Percentiles rank a stretch among this genome's conserved stretches.
Evolutionary conservation across 768 basidiomycete genomes (phyloP).

Genomic region (Boletus pseudo-olivaceus): DNA sequence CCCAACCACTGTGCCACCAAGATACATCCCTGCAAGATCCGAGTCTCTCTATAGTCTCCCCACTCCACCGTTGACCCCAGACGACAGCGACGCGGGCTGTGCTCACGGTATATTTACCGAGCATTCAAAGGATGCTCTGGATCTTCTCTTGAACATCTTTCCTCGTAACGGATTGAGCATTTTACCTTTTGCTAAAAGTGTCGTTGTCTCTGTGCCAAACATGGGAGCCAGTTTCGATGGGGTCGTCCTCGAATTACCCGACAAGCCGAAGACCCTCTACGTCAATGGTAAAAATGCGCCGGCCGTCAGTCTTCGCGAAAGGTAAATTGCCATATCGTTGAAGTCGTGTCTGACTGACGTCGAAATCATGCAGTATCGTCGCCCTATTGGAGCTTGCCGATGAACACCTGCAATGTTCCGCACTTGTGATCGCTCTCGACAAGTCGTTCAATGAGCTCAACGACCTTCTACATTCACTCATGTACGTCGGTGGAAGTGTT

Average conservation of each 20-base stretch:
- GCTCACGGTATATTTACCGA: constrained; percentile 41
- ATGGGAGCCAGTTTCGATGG: constrained; percentile 72
- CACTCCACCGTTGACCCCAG: constrained; percentile 81
- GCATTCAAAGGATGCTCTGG: constrained; percentile 62
- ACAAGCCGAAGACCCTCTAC: constrained; percentile 71
- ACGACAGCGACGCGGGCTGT: constrained; percentile 48
- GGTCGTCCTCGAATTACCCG: constrained; percentile 71
- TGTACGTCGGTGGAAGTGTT: constrained; percentile 89
- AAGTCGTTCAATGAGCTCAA: constrained; percentile 67
- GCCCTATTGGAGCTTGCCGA: constrained; percentile 86
- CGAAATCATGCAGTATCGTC: constrained; percentile 57
- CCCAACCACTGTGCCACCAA: constrained; percentile 35
- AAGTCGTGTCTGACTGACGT: constrained; percentile 1
- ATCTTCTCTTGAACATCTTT: constrained; percentile 76
- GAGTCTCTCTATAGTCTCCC: constrained; percentile 42
- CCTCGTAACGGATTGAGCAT: constrained; percentile 66
- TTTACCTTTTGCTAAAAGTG: constrained; percentile 70
- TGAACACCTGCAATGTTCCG: constrained; percentile 73
- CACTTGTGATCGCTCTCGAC: constrained; percentile 78
- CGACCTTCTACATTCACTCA: constrained; percentile 79
- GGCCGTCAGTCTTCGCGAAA: constrained; percentile 77
- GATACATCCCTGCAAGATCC: constrained; percentile 41
- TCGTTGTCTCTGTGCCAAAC: constrained; percentile 66
- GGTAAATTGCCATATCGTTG: constrained; percentile 41
- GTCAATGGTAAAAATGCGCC: constrained; percentile 82